Percentiles rank a stretch among this genome's conserved stretches.
Evolutionary conservation across 225 moss, liverwort and hornwort species (phyloP).

Genomic region (Lunularia cruciata): DNA sequence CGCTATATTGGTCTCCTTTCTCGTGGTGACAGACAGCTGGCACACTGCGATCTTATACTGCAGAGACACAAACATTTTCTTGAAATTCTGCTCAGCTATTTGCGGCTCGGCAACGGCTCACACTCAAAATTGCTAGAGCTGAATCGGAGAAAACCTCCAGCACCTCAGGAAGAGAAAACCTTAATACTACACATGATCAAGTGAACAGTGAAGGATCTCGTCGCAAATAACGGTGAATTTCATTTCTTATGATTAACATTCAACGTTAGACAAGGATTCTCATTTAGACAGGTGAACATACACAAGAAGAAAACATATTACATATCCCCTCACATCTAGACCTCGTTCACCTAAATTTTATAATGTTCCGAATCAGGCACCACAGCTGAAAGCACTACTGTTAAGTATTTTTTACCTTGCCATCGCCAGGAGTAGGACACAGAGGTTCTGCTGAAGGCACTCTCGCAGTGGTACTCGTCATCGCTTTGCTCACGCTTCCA

Average conservation of each 20-base stretch:
- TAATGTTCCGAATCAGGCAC: background rate
- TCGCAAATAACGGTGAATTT: no score
- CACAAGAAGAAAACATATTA: background rate
- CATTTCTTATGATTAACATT: no score
- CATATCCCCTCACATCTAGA: background rate
- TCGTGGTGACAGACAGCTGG: constrained; percentile 64
- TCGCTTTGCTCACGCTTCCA: constrained; percentile 28
- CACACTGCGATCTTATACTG: constrained; percentile 86
- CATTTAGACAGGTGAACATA: no score
- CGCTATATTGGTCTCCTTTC: constrained; percentile 70
- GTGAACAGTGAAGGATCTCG: no score
- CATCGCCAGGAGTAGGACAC: constrained; percentile 49
- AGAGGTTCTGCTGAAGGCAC: constrained; percentile 55
- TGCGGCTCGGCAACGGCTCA: no score
- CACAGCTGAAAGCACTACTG: background rate
- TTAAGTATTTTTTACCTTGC: constrained; percentile 50
- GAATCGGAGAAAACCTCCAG: no score
- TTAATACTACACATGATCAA: no score
- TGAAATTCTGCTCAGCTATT: no score
- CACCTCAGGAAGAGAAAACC: no score
- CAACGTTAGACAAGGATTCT: no score
- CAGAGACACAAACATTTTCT: background rate
- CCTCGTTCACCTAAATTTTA: background rate
- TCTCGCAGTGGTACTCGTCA: constrained; percentile 56
- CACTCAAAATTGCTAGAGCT: no score